Percentiles rank a stretch among this genome's conserved stretches.
phyloP scores from a whole-genome alignment of 2,329 filamentous ascomycete genomes.

The Phyllosticta paracitricarpa region DNA sequence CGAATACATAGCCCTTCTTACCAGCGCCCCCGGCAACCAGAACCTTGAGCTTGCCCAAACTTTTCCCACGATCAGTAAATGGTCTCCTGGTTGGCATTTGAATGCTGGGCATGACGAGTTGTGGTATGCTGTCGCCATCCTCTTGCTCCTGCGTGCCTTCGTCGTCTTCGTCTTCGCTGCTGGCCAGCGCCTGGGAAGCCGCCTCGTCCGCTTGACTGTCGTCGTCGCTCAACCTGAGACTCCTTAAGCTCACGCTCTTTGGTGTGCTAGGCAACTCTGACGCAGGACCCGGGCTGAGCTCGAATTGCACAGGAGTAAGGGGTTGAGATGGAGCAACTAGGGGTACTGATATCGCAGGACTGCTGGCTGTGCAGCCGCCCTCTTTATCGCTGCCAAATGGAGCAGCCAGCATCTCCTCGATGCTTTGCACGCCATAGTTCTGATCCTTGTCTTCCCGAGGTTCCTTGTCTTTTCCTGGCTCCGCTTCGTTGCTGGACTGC shows the following conservation, averaged over 20 bases:
- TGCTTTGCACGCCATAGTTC: slow-evolving; percentile 48
- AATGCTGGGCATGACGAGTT: slow-evolving; percentile 97
- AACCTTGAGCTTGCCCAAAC: slow-evolving; percentile 79
- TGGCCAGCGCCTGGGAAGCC: slow-evolving; percentile 45
- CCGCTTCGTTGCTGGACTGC: slow-evolving; percentile 15
- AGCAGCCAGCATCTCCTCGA: slow-evolving; percentile 42
- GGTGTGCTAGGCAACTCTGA: slow-evolving; percentile 49
- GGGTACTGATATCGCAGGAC: slow-evolving; percentile 1
- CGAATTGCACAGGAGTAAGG: slow-evolving; percentile 18
- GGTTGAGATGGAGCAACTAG: slow-evolving; percentile 13
- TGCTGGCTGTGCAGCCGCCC: slow-evolving; percentile 17
- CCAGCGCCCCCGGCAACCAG: slow-evolving; percentile 72
- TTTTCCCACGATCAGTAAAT: slow-evolving; percentile 79
- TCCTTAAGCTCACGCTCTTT: slow-evolving; percentile 49
- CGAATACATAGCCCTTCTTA: slow-evolving; percentile 24
- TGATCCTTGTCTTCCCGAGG: slow-evolving; percentile 27
- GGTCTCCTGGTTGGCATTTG: slow-evolving; percentile 80
- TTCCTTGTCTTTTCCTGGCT: slow-evolving; percentile 31
- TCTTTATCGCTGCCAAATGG: slow-evolving; percentile 20
- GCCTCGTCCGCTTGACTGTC: slow-evolving; percentile 45
- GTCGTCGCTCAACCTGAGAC: slow-evolving; percentile 49
- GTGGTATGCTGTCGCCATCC: slow-evolving; percentile 43
- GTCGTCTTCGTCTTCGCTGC: slow-evolving; percentile 47
- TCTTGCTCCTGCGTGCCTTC: slow-evolving; percentile 27
- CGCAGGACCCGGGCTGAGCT: slow-evolving; percentile 35